These are phyloP conservation scores for Rauvolfia tetraphylla DNA, from an alignment of 257 asterid species.

Conservation along the genomic window DNA sequence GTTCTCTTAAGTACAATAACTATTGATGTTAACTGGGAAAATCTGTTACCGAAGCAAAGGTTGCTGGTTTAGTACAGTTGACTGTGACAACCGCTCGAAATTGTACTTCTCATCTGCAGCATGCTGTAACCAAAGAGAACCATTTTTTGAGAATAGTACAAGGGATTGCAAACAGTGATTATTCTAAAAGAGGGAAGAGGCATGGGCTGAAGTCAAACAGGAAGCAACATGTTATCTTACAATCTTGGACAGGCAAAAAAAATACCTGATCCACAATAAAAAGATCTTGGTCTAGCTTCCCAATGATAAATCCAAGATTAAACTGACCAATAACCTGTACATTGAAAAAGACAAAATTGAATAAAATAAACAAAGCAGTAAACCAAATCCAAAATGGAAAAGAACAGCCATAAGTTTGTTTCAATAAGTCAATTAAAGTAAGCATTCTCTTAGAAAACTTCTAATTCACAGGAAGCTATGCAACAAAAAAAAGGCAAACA, in stretches of 20 bases:
- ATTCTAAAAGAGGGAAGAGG: not conserved
- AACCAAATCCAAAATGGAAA: too few relatives aligned
- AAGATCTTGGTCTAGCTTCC: conserved; percentile 79
- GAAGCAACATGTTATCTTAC: not conserved
- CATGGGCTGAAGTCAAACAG: not conserved
- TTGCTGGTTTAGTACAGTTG: conserved; percentile 91
- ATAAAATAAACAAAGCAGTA: not conserved
- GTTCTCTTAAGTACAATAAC: not conserved
- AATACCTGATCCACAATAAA: conserved; percentile 96
- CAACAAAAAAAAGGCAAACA: not conserved
- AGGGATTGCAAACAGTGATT: not conserved
- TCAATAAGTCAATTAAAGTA: not conserved
- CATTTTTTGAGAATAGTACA: not conserved
- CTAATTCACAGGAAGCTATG: not conserved
- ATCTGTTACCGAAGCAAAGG: conserved; percentile 77
- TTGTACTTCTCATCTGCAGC: conserved; percentile 99
- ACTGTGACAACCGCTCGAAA: conserved; percentile 71
- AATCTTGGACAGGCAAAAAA: conserved; percentile 21
- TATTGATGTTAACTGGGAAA: not conserved
- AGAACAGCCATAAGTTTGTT: too few relatives aligned
- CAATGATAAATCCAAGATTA: conserved; percentile 94
- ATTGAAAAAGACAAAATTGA: conserved; percentile 15
- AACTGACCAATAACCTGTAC: conserved; percentile 92
- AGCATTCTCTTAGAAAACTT: not conserved
- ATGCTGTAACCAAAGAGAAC: conserved; percentile 54